Evolutionary conservation across 73 alveolate genomes (phyloP).

Genomic region (Tetrahymena elliotti): DNA sequence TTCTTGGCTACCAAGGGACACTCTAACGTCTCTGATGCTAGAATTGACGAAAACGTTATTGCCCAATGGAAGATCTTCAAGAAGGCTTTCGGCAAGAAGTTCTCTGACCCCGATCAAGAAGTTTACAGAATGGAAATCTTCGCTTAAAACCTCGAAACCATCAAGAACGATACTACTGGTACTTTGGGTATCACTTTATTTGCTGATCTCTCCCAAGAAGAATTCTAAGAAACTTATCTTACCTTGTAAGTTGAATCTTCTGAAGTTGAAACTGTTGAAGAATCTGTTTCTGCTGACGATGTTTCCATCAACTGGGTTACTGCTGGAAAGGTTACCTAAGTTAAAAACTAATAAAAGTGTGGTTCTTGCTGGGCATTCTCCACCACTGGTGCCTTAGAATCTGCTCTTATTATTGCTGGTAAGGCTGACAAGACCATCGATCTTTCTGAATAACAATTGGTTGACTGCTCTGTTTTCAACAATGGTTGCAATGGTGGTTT

Average conservation of each 20-base stretch:
- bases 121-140: background rate
- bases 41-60: background rate
- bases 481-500: slow-evolving; percentile 71
- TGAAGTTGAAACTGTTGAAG: background rate
- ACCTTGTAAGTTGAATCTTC: slow-evolving; percentile 4
- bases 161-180: background rate
- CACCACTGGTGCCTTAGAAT: slow-evolving; percentile 54
- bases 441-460: slow-evolving; percentile 28
- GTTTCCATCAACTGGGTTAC: background rate
- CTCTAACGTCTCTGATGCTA: background rate
- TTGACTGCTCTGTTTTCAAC: slow-evolving; percentile 11
- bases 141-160: background rate
- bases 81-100: background rate
- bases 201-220: slow-evolving; percentile 34
- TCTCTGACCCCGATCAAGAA: background rate
- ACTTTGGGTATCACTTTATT: slow-evolving; percentile 29
- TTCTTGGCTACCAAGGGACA: background rate
- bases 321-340: slow-evolving; percentile 33
- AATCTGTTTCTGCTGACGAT: background rate
- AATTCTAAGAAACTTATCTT: slow-evolving; percentile 9
- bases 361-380: slow-evolving; percentile 59
- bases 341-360: slow-evolving; percentile 46
- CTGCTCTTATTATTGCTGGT: background rate
- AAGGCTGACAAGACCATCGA: slow-evolving; percentile 23
- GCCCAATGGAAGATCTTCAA: background rate